Evolutionary conservation across 805 yeast genomes (phyloP), one percentile per base, ranked within the genome.

Genomic region (Lachancea dasiensis): DNA sequence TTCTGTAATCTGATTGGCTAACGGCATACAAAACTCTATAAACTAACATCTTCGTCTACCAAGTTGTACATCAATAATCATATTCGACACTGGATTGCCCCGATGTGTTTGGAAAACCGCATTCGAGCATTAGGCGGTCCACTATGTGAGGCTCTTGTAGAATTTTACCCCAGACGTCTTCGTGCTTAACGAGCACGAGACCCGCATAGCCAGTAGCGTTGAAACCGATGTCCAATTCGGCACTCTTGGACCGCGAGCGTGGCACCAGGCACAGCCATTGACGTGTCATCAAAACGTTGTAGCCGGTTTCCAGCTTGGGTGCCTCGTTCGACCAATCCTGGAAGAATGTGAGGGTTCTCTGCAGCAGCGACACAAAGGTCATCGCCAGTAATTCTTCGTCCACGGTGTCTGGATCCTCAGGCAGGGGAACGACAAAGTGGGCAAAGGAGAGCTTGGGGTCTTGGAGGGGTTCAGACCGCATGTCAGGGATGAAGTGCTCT

Each of bases 261-360:
- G 98, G 97, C n/a, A 87, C 80, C 16, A 84, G 59, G 75, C 87
- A 75, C 63, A 90, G 75, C 85, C 92, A 90, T 37, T 77, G 72
- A 34, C 77, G 77, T 33, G 94, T 86, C 72, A 90, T 75, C 30
- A 86, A 63, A 24, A 89, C 77, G 56, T 90, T 90, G 60, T 85
- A 90, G n/a, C 53, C 47, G 11, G 47, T 52, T 19, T 63, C 55
- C 11, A 39, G 17, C 14, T 47, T 47, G 15, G 55, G 54, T 31
- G 41, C 45, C 43, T 51, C 60, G 35, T 48, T 48, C 21, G 49
- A 36, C 64, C 64, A 61, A 42, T 80, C 81, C 55, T 77, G 77
- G 54, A 77, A 70, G 11, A 77, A 72, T 3, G 89, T 80, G 50
- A 87, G 63, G 0, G 78, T 70, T 45, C 89, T 72, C 43, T 84